Conservation (phyloP, 73 alveolate genomes). For the Tetrahymena malaccensis region DNA sequence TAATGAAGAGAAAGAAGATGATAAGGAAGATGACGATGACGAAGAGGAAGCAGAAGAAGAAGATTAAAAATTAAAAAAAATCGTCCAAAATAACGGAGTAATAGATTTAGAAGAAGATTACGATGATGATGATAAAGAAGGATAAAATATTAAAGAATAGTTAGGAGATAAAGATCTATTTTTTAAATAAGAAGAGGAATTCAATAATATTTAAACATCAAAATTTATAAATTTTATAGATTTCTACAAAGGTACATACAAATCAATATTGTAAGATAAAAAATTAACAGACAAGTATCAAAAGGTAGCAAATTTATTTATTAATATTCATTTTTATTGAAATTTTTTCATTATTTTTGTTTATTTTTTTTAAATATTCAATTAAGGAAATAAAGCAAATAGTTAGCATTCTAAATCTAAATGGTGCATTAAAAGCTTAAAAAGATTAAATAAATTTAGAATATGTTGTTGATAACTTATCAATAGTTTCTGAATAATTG, state of each 20-base stretch:
- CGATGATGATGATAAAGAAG: too few relatives aligned
- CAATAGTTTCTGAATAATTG: neutral
- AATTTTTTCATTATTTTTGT: too few relatives aligned
- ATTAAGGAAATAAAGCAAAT: neutral
- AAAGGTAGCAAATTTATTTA: too few relatives aligned
- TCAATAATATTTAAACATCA: neutral
- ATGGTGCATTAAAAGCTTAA: neutral
- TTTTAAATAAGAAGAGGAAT: neutral
- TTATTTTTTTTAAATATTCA: too few relatives aligned
- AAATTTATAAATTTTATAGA: neutral
- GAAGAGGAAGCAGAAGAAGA: neutral
- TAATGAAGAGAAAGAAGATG: neutral
- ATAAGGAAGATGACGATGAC: neutral
- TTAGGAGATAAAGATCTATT: too few relatives aligned
- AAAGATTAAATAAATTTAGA: neutral
- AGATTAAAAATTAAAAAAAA: too few relatives aligned
- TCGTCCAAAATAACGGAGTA: too few relatives aligned
- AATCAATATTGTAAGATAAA: neutral
- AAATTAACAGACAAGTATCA: neutral
- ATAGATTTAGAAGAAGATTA: too few relatives aligned
- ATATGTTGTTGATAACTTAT: neutral
- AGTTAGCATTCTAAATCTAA: neutral
- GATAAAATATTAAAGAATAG: too few relatives aligned
- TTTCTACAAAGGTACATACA: neutral
- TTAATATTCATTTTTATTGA: neutral